phyloP scores from a whole-genome alignment of 164 flowering plant species.

The Protea cynaroides region DNA sequence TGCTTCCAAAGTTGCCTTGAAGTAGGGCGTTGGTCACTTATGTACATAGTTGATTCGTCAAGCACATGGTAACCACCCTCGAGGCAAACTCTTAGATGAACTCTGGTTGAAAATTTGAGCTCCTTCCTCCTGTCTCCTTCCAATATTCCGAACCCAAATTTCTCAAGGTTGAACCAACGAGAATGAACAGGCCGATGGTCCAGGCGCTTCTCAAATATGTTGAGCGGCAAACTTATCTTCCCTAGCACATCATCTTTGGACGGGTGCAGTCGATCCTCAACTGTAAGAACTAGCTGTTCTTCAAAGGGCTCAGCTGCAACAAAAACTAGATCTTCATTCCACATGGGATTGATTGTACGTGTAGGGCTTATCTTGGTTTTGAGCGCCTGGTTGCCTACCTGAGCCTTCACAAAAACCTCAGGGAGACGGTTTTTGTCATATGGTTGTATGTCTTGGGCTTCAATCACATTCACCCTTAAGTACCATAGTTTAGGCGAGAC shows the following conservation, averaged over 20 bases:
- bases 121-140: conserved; percentile 38
- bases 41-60: conserved; percentile 40
- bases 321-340: conserved; percentile 46
- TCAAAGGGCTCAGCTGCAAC: conserved; percentile 47
- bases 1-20: conserved; percentile 43
- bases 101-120: conserved; percentile 32
- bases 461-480: conserved; percentile 36
- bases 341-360: conserved; percentile 27
- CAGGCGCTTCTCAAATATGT: conserved; percentile 26
- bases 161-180: conserved; percentile 42
- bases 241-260: conserved; percentile 35
- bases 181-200: conserved; percentile 34
- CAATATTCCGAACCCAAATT: conserved; percentile 29
- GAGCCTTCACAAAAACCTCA: conserved; percentile 30
- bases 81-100: conserved; percentile 40
- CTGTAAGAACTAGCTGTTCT: conserved; percentile 28
- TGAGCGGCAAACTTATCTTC: conserved; percentile 25
- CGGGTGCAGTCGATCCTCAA: conserved; percentile 36
- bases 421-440: conserved; percentile 32
- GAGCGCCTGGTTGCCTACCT: conserved; percentile 34
- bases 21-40: conserved; percentile 43
- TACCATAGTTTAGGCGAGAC: conserved; percentile 49
- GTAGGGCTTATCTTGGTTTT: conserved; percentile 26
- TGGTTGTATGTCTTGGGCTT: conserved; percentile 41
- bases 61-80: conserved; percentile 49